Evolutionary conservation across 768 basidiomycete species (phyloP).

Genomic region (Lactifluus echinatus): DNA sequence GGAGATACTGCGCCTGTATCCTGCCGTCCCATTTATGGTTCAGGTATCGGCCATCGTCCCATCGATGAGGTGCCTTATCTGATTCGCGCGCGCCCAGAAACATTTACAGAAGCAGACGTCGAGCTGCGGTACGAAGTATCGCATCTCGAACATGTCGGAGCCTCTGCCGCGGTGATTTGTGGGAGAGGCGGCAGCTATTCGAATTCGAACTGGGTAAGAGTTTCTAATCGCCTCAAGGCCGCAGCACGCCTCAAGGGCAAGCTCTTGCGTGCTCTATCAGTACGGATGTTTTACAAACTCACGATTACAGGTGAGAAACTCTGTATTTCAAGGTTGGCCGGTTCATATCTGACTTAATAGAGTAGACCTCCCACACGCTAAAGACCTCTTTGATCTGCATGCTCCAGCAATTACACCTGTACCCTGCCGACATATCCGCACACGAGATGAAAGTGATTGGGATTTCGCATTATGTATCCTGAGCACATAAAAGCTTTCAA

Average conservation of each 20-base stretch:
- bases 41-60: constrained; percentile 29
- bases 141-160: background rate
- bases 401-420: constrained; percentile 38
- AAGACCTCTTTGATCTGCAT: constrained; percentile 1
- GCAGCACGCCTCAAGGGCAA: constrained; percentile 18
- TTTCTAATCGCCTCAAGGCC: constrained; percentile 11
- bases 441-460: constrained; percentile 38
- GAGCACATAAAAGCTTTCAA: constrained; percentile 16
- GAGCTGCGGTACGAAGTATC: constrained; percentile 11
- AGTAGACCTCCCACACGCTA: constrained; percentile 2
- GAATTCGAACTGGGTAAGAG: constrained; percentile 1
- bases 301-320: constrained; percentile 18
- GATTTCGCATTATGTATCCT: constrained; percentile 48
- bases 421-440: constrained; percentile 45
- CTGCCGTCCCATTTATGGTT: constrained; percentile 31
- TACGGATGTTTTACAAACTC: constrained; percentile 39
- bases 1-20: constrained; percentile 33
- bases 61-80: background rate
- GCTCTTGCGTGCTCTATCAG: constrained; percentile 29
- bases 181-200: constrained; percentile 7
- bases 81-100: background rate
- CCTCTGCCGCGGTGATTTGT: constrained; percentile 18
- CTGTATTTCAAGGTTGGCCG: background rate
- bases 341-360: background rate
- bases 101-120: background rate